Evolutionary conservation across 164 flowering plant species (phyloP).

Genomic region (Nymphaea colorata): DNA sequence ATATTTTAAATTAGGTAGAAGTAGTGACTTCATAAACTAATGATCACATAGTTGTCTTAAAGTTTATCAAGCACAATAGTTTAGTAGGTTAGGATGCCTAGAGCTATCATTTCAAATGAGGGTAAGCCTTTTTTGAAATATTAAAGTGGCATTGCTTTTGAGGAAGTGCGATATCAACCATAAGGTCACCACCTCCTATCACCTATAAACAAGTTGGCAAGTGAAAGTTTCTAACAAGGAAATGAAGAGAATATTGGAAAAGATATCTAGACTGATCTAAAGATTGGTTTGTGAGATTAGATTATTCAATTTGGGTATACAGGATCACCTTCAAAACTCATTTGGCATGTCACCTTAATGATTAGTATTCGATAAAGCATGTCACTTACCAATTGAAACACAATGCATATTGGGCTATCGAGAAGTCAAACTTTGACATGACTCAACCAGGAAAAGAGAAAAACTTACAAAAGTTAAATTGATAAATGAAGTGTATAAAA

Average conservation of each 20-base stretch:
- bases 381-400: slow-evolving; percentile 10
- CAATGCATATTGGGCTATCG: slow-evolving; percentile 6
- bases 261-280: background rate
- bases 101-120: background rate
- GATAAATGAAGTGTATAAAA: slow-evolving; percentile 5
- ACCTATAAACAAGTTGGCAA: background rate
- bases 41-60: too few species aligned
- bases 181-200: background rate
- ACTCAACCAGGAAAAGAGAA: background rate
- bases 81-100: background rate
- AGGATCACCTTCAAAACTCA: slow-evolving; percentile 4
- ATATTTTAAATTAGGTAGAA: too few species aligned
- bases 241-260: background rate
- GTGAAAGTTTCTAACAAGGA: background rate
- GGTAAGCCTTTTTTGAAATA: background rate
- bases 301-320: background rate
- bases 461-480: slow-evolving; percentile 6
- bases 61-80: too few species aligned
- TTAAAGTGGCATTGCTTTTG: background rate
- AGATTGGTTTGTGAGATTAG: too few species aligned
- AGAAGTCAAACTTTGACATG: background rate
- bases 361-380: slow-evolving; percentile 9
- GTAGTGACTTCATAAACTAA: too few species aligned
- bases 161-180: background rate
- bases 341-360: slow-evolving; percentile 6